Conservation (phyloP, 139 green algal species). For the Zygnema circumcarinatum region DNA sequence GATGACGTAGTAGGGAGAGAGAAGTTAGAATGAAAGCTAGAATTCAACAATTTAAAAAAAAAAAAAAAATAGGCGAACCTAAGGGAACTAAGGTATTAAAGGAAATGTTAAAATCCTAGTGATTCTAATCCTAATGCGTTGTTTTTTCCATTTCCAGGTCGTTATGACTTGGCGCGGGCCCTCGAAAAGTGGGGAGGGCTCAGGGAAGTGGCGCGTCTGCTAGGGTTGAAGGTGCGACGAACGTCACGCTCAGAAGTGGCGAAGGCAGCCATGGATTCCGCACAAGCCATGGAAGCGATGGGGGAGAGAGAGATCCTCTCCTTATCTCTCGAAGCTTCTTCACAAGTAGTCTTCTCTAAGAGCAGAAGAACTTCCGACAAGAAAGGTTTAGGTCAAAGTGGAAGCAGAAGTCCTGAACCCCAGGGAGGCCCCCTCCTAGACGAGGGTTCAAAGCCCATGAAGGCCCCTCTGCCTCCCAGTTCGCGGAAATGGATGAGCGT, state of each 20-base stretch:
- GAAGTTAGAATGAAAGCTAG: too few species aligned
- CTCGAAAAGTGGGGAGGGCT: slow-evolving; percentile 9
- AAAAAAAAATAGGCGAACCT: too few species aligned
- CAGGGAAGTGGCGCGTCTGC: neutral
- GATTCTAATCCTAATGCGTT: too few species aligned
- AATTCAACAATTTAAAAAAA: too few species aligned
- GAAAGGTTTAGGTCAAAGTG: neutral
- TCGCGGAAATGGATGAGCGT: neutral
- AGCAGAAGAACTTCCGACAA: neutral
- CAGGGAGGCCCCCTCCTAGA: neutral
- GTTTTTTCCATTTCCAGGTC: neutral
- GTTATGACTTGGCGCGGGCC: slow-evolving; percentile 4
- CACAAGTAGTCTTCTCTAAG: neutral
- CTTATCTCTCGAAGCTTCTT: neutral
- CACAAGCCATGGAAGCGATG: neutral
- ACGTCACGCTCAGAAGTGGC: neutral
- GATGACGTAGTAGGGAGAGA: too few species aligned
- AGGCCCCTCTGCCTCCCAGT: neutral
- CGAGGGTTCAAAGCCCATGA: slow-evolving; percentile 10
- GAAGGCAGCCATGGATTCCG: neutral
- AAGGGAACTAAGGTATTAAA: too few species aligned
- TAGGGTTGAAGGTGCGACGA: slow-evolving; percentile 3
- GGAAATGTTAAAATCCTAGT: too few species aligned
- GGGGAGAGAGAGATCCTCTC: neutral
- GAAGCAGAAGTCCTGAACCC: neutral